Percentiles rank a stretch among this genome's conserved stretches.
phyloP scores from a whole-genome alignment of 176 grass and related monocot genomes.

The Triticum monococcum region DNA sequence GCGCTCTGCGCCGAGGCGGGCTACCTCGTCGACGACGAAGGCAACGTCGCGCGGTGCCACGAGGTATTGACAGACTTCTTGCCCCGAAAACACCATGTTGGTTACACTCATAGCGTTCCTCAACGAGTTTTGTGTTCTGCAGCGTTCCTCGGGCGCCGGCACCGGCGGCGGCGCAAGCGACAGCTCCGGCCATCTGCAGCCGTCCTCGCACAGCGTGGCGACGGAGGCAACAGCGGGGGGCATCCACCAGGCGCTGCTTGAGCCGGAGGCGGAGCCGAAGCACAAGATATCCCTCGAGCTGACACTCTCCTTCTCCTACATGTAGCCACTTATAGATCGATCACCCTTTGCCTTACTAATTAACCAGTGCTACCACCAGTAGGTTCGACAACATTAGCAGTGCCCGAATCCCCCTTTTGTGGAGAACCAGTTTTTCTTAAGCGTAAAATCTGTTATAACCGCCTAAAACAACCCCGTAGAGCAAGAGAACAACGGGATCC shows the following conservation, averaged over 20 bases:
- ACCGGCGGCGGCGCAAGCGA: not conserved
- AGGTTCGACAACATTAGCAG: too few relatives aligned
- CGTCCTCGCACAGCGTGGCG: constrained; percentile 6
- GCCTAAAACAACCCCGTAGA: too few relatives aligned
- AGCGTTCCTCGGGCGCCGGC: not conserved
- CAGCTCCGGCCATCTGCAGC: constrained; percentile 25
- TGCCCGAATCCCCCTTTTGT: too few relatives aligned
- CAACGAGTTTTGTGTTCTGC: not conserved
- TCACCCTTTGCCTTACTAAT: not conserved
- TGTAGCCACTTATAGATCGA: constrained; percentile 33
- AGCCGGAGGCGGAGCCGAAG: constrained; percentile 27
- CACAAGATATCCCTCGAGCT: constrained; percentile 60
- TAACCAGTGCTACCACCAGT: not conserved
- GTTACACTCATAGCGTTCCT: not conserved
- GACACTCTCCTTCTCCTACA: constrained; percentile 81
- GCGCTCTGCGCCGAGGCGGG: constrained; percentile 82
- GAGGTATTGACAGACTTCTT: constrained; percentile 19
- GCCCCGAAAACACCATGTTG: not conserved
- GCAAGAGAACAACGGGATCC: too few relatives aligned
- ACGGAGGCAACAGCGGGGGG: not conserved
- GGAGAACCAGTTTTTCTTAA: too few relatives aligned
- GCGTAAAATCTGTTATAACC: too few relatives aligned
- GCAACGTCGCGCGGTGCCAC: constrained; percentile 50
- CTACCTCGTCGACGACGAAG: constrained; percentile 73
- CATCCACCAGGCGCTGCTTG: constrained; percentile 12